phyloP scores from a whole-genome alignment of 306 rosid species.

The Canavalia ensiformis region DNA sequence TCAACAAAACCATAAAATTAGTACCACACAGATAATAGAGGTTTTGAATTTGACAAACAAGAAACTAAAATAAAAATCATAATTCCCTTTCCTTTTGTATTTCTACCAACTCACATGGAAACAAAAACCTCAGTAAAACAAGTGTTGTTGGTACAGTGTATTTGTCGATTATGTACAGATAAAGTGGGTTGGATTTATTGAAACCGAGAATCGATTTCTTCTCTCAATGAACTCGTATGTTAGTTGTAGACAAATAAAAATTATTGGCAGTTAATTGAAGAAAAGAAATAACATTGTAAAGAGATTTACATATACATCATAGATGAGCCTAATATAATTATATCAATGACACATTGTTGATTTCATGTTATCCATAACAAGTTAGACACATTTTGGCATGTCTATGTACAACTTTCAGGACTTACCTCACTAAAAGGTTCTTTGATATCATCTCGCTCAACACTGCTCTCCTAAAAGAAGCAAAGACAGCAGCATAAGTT shows the following conservation, averaged over 20 bases:
- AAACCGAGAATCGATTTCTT: slow-evolving; percentile 21
- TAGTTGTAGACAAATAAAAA: neutral
- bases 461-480: slow-evolving; percentile 83
- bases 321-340: slow-evolving; percentile 23
- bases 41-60: neutral
- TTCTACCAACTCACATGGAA: neutral
- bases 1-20: slow-evolving; percentile 14
- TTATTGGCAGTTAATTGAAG: slow-evolving; percentile 20
- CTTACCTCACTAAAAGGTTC: slow-evolving; percentile 97
- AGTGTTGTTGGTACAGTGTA: neutral
- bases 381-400: slow-evolving; percentile 36
- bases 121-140: slow-evolving; percentile 6
- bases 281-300: slow-evolving; percentile 29
- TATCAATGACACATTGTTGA: slow-evolving; percentile 24
- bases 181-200: neutral
- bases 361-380: slow-evolving; percentile 17
- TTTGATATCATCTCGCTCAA: slow-evolving; percentile 89
- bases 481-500: slow-evolving; percentile 44
- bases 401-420: slow-evolving; percentile 22
- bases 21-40: neutral
- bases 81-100: slow-evolving; percentile 7
- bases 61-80: slow-evolving; percentile 21
- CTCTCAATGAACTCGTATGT: slow-evolving; percentile 5
- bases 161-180: neutral
- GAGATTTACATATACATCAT: neutral